Evolutionary conservation across 1,284 basidiomycete genomes (phyloP), one percentile per base, ranked within the genome.

Genomic region (Takashimella koratensis): DNA sequence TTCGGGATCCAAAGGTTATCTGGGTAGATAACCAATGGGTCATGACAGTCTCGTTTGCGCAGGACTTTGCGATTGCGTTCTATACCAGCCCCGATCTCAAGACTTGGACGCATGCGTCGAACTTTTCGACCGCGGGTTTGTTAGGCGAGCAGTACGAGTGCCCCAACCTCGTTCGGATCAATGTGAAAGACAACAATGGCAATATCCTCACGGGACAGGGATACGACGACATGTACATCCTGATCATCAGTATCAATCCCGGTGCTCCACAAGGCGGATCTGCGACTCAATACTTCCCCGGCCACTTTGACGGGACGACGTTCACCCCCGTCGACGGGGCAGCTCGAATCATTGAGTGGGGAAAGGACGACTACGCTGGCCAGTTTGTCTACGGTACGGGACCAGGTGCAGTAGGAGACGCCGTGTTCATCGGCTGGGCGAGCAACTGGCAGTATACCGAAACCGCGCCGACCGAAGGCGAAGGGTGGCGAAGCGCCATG

Each of bases 1-100:
- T 78, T 66, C 64, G 77, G 40, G 77, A 79, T 55, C 77, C 77
- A 20, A 78, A 78, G 57, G 77, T 77, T 20, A 70, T 77, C 45
- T 71, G 74, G 67, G 67, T 76, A 51, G 61, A 63, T 24, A 63
- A 67, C 39, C 64, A 64, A 16, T 78, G 78, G 78, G 71, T 77
- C 46, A 76, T 78, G 69, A 71, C 73, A 40, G 57, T 78, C 36
- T 68, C 77, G 2, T 70, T 65, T 27, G 56, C 77, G 3, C 63
- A 70, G 42, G 71, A 75, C 24, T 73, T 68, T 47, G 62, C 58
- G 11, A 65, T 78, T 48, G 71, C 69, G 26, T 72, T 78, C 47
- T 77, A 74, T 67, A 73, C 72, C 10, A 73, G 69, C 3, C 49
- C 61, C 24, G 61, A 79, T 60, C 64, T 79, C 43, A 76, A 69